Conservation (phyloP, 495 filamentous ascomycete genomes). For the Tuber brumale region DNA sequence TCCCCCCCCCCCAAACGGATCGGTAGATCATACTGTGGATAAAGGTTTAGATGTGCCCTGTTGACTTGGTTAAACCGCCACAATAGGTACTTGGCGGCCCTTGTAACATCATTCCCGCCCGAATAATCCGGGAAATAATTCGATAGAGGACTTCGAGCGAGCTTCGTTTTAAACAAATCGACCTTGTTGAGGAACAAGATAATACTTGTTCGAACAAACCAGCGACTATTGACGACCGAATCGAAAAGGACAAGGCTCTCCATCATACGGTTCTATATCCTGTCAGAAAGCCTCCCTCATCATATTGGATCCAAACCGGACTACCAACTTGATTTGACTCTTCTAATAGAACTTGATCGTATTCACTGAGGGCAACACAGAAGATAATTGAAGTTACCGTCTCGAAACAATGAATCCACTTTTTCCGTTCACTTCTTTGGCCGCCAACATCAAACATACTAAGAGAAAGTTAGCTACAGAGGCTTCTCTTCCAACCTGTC, state of each 20-base stretch:
- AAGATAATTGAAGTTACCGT: slow-evolving; percentile 99
- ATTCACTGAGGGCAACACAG: slow-evolving; percentile 96
- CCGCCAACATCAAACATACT: slow-evolving; percentile 99
- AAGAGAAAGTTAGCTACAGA: slow-evolving; percentile 33
- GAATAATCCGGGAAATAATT: slow-evolving; percentile 98
- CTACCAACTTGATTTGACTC: slow-evolving; percentile 83
- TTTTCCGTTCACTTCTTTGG: slow-evolving; percentile 94
- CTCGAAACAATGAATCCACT: slow-evolving; percentile 99
- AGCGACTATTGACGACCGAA: slow-evolving; percentile 95
- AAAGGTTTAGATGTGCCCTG: slow-evolving; percentile 87
- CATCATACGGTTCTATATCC: slow-evolving; percentile 90
- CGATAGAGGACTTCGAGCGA: slow-evolving; percentile 76
- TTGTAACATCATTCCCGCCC: slow-evolving; percentile 93
- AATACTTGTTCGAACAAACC: slow-evolving; percentile 98
- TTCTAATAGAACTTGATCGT: slow-evolving; percentile 93
- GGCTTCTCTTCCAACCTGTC: slow-evolving; percentile 25
- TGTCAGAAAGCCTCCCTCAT: slow-evolving; percentile 31
- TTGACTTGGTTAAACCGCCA: slow-evolving; percentile 99
- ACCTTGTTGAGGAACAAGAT: slow-evolving; percentile 98
- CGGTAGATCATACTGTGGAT: slow-evolving; percentile 73
- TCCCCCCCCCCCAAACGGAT: slow-evolving; percentile 15
- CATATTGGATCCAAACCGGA: slow-evolving; percentile 3
- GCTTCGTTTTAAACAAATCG: slow-evolving; percentile 91
- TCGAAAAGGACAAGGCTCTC: slow-evolving; percentile 96
- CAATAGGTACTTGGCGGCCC: slow-evolving; percentile 92